Percentiles rank a stretch among this genome's conserved stretches.
Evolutionary conservation across 2,329 filamentous ascomycete genomes (phyloP).

Genomic region (Cladosporium sphaerospermum): DNA sequence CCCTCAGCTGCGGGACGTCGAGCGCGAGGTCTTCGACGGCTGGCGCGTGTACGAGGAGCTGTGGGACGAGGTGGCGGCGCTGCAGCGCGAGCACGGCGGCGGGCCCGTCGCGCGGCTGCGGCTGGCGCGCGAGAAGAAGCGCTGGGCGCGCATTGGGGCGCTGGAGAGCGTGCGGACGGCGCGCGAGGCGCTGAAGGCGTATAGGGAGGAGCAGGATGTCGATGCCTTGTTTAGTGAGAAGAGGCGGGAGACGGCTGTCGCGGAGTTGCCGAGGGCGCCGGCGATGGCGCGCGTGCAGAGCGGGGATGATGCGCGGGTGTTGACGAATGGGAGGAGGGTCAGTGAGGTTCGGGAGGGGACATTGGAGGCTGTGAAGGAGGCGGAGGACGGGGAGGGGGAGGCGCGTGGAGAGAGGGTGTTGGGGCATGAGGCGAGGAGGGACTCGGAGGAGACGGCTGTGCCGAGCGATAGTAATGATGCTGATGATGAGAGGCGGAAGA

Average conservation of each 20-base stretch:
- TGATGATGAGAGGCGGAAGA: background rate
- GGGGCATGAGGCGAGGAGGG: background rate
- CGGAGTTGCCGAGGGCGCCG: slow-evolving; percentile 22
- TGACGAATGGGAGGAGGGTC: slow-evolving; percentile 18
- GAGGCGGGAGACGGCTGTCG: slow-evolving; percentile 21
- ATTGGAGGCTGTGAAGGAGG: background rate
- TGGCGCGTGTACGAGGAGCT: slow-evolving; percentile 30
- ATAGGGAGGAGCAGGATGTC: slow-evolving; percentile 24
- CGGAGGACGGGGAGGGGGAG: background rate
- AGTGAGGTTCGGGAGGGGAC: slow-evolving; percentile 5
- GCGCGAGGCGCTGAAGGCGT: slow-evolving; percentile 21
- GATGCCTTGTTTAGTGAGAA: slow-evolving; percentile 25
- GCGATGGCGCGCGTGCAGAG: slow-evolving; percentile 22
- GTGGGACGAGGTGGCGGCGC: slow-evolving; percentile 23
- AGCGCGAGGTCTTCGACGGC: slow-evolving; percentile 21
- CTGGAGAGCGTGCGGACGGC: slow-evolving; percentile 30
- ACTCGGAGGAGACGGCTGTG: slow-evolving; percentile 9
- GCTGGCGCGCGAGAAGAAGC: slow-evolving; percentile 20
- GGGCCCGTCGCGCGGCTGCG: slow-evolving; percentile 20
- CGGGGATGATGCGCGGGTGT: slow-evolving; percentile 7
- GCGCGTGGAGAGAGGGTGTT: background rate
- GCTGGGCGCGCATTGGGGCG: slow-evolving; percentile 28
- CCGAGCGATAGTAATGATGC: slow-evolving; percentile 8
- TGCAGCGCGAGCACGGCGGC: slow-evolving; percentile 17
- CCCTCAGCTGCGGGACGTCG: slow-evolving; percentile 16